Evolutionary conservation across 148 eudicot genomes (phyloP), one percentile per base, ranked within the genome.

Genomic region (Rhododendron henanense): DNA sequence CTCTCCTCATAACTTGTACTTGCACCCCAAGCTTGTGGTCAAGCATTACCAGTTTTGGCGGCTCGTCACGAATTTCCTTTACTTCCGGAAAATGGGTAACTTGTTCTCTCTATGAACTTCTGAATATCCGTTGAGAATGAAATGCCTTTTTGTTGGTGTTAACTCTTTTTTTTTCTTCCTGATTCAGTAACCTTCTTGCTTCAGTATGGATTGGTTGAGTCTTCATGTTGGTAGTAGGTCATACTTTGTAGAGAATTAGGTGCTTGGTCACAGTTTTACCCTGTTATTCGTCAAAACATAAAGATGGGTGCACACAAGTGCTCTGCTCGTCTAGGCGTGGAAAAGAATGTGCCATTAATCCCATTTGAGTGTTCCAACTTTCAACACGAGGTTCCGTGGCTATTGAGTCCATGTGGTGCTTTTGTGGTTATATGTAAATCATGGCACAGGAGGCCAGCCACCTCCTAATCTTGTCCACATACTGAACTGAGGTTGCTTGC

Each of bases 11-110:
- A 93, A 95, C 86, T 84, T 97, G 75, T 97, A 97, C 90, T 89
- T 97, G 94, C 92, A 95, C 80, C 99, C 99, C 10, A 92, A 74
- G 85, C 95, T 93, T 67, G 99, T 97, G 75, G 91, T 95, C 89
- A 97, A 97, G 91, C 95, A 93, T 41, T 97, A 97, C 87, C 98
- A 97, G 87, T 81, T 94, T 78, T 97, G 99, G 99, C 94, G 99
- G 14, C 96, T 97, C 50, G 79, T 97, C 45, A 97, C 99, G 67
- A 97, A 97, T 87, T 97, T 97, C 89, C 88, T 97, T 78, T 97
- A 97, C 90, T 95, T 97, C 91, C 93, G 99, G 55, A 97, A 97
- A 78, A 95, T 97, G 99, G 99, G 99, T 97, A 92, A 91, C 51
- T 80, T 25, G 79, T 50, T 50, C 28, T 65, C 16, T 10, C 37